Conservation (phyloP, 371 early-diverging fungal genomes). For the Globomyces sp. region DNA sequence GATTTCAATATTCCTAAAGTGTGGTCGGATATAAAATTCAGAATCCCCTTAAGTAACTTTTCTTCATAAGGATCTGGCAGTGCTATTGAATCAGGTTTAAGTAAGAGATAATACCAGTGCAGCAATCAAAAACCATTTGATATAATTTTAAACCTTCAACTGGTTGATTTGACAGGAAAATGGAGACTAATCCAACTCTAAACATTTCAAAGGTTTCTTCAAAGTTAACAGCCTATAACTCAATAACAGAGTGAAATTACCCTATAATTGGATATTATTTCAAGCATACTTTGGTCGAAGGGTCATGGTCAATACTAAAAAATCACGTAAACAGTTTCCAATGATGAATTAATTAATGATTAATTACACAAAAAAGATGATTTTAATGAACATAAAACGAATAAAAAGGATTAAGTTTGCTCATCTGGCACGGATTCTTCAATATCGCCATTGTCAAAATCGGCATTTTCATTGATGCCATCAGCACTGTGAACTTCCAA, state of each 20-base stretch:
- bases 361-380: too few relatives aligned
- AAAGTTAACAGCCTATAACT: constrained; percentile 8
- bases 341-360: too few relatives aligned
- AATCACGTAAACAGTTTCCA: too few relatives aligned
- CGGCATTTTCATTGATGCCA: constrained; percentile 1
- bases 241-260: background rate
- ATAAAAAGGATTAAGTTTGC: background rate
- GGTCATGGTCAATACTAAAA: background rate
- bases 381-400: background rate
- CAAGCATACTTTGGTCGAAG: constrained; percentile 5
- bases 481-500: constrained; percentile 6
- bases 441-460: constrained; percentile 4
- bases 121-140: constrained; percentile 71
- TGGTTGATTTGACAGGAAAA: constrained; percentile 17
- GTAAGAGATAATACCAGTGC: constrained; percentile 40
- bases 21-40: constrained; percentile 64
- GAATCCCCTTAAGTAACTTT: constrained; percentile 65
- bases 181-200: background rate
- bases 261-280: too few relatives aligned
- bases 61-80: constrained; percentile 71
- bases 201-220: constrained; percentile 19
- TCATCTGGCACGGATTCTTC: background rate
- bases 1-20: constrained; percentile 58
- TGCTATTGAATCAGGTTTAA: constrained; percentile 30
- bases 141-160: constrained; percentile 73